Percentiles rank a stretch among this genome's conserved stretches.
Evolutionary conservation across 768 basidiomycete genomes (phyloP).

Genomic region (Filobasidium floriforme): DNA sequence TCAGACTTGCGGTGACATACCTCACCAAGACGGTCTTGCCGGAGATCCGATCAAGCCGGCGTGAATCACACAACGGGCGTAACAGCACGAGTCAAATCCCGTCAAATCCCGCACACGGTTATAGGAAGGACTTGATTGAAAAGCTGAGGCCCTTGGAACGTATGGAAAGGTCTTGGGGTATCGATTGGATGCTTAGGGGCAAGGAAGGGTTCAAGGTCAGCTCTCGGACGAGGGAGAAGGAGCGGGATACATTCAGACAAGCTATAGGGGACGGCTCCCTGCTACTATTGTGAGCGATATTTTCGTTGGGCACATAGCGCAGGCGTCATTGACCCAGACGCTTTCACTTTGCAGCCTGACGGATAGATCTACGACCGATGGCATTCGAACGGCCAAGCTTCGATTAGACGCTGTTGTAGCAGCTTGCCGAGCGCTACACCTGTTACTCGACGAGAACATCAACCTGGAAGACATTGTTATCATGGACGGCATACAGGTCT

Average conservation of each 20-base stretch:
- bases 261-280: constrained; percentile 75
- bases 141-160: constrained; percentile 57
- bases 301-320: background rate
- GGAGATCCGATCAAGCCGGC: constrained; percentile 20
- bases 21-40: constrained; percentile 33
- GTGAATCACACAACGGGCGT: background rate
- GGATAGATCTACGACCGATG: background rate
- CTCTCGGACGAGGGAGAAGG: constrained; percentile 62
- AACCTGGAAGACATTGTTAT: constrained; percentile 53
- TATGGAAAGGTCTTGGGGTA: constrained; percentile 70
- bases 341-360: constrained; percentile 11
- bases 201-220: constrained; percentile 49
- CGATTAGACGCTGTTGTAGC: background rate
- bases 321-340: constrained; percentile 18
- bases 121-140: constrained; percentile 35
- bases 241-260: constrained; percentile 64
- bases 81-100: background rate
- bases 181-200: constrained; percentile 49
- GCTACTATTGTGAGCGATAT: constrained; percentile 70
- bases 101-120: constrained; percentile 9
- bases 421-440: constrained; percentile 47
- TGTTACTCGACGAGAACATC: constrained; percentile 60
- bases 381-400: background rate
- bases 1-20: constrained; percentile 35
- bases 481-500: constrained; percentile 55